Conservation (phyloP, 2,329 filamentous ascomycete species). For the Sporothrix schenckii region DNA sequence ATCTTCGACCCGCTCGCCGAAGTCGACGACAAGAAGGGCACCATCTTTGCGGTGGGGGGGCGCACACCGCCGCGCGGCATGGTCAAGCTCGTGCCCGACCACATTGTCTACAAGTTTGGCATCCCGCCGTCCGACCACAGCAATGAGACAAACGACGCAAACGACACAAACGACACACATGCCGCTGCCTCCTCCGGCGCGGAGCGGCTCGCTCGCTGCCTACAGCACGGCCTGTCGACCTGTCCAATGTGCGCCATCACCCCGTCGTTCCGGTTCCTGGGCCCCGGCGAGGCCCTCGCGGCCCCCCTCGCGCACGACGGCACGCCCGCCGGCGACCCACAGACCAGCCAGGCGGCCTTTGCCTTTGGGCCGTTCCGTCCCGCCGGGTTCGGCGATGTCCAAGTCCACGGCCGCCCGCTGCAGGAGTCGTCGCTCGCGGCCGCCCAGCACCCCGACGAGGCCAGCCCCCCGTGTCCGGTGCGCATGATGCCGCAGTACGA, state of each 20-base stretch:
- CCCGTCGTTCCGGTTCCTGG: conserved; percentile 26
- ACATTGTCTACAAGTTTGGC: conserved; percentile 30
- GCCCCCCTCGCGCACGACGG: background rate
- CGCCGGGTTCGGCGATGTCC: background rate
- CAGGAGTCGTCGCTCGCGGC: background rate
- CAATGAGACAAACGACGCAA: background rate
- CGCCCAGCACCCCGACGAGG: conserved; percentile 30
- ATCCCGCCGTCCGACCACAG: background rate
- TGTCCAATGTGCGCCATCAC: conserved; percentile 33
- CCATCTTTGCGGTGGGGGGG: conserved; percentile 18
- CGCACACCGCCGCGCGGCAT: background rate
- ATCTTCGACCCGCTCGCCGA: background rate
- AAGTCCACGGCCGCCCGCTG: background rate
- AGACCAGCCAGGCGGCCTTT: background rate
- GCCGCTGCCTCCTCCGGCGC: background rate
- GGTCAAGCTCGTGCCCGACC: conserved; percentile 21
- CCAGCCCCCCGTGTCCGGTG: background rate
- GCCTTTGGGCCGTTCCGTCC: conserved; percentile 5
- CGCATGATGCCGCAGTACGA: conserved; percentile 27
- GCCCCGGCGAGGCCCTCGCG: conserved; percentile 19
- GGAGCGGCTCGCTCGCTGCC: conserved; percentile 15
- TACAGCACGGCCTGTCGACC: conserved; percentile 28
- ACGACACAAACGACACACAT: background rate
- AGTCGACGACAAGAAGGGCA: background rate
- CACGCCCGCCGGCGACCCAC: background rate